Evolutionary conservation across 108 stramenopile species (phyloP).

Genomic region (Stephanodiscus triporus): DNA sequence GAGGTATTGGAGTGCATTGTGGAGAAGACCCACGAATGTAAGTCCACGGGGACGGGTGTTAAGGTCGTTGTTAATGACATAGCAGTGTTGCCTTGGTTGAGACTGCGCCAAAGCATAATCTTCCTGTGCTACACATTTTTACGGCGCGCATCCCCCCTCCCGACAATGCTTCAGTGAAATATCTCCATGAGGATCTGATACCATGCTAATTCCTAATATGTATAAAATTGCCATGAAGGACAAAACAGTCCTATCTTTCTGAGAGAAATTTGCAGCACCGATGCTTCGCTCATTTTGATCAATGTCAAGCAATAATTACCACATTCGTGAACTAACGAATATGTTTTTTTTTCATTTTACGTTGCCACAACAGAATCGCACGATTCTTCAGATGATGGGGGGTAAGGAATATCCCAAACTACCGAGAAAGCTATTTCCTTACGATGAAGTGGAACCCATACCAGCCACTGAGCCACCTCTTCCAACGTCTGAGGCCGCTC

Average conservation of each 20-base stretch:
- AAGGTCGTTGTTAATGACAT: background rate
- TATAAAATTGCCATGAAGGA: conserved; percentile 16
- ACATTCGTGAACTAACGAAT: background rate
- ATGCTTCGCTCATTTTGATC: background rate
- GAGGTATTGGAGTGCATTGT: background rate
- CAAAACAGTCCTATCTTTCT: background rate
- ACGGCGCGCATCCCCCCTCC: background rate
- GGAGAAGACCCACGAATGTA: background rate
- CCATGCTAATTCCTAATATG: conserved; percentile 35
- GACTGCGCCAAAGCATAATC: too few species aligned
- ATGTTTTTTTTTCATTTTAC: background rate
- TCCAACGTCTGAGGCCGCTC: conserved; percentile 85
- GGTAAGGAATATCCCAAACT: conserved; percentile 36
- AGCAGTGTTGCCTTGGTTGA: background rate
- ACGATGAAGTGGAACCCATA: conserved; percentile 71
- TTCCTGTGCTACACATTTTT: background rate
- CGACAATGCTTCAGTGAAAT: background rate
- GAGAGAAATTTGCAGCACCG: conserved; percentile 16
- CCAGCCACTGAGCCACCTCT: conserved; percentile 89
- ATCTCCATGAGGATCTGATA: conserved; percentile 25
- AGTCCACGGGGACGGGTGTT: background rate
- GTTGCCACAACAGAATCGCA: too few species aligned
- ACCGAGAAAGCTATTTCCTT: conserved; percentile 72
- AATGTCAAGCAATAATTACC: background rate
- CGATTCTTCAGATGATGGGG: too few species aligned